Evolutionary conservation across 2,329 filamentous ascomycete species (phyloP), one percentile per base, ranked within the genome.

Genomic region (Madurella fahalii): DNA sequence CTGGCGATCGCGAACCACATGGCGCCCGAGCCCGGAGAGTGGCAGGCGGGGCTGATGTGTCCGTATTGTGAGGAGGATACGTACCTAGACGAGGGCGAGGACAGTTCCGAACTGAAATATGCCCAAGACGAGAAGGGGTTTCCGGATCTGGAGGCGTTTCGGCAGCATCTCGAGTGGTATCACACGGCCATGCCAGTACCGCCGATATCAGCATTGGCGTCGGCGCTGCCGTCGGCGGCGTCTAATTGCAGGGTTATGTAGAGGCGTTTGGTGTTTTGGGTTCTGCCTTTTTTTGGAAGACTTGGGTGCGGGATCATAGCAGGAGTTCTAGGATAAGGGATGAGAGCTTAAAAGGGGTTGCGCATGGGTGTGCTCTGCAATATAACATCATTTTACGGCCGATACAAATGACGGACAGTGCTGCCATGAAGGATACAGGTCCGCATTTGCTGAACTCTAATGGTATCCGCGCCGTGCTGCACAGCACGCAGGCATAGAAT

Each of bases 1-100:
- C 67, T 83, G 20, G 80, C 78, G 34, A 76, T 84, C 43, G 80
- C 80, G 32, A 84, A 81, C 65, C 81, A 84, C 64, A 67, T 79
- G 30, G 71, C 77, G 32, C 80, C 80, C 2, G 66, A 68, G 16
- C 66, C 69, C 9, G 76, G 77, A 43, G 78, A 78, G 58, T 84
- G 78, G 76, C 71, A 74, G 54, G 75, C 79, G 2, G 69, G 74
- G 15, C 64, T 83, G 13, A 63, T 79, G 32, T 84, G 81, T 54
- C 79, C 80, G 2, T 80, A 77, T 57, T 84, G 81, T 66, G 81
- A 84, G 59, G 75, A 78, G 45, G 78, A 77, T 52, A 72, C 71
- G 53, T 75, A 76, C 63, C 68, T 74, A 43, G 74, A 75, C 60
- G 73, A 74, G 30, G 72, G 74, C 37, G 77, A 79, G 54, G 77